phyloP scores from a whole-genome alignment of 2,329 filamentous ascomycete genomes.

The Sporothrix globosa region DNA sequence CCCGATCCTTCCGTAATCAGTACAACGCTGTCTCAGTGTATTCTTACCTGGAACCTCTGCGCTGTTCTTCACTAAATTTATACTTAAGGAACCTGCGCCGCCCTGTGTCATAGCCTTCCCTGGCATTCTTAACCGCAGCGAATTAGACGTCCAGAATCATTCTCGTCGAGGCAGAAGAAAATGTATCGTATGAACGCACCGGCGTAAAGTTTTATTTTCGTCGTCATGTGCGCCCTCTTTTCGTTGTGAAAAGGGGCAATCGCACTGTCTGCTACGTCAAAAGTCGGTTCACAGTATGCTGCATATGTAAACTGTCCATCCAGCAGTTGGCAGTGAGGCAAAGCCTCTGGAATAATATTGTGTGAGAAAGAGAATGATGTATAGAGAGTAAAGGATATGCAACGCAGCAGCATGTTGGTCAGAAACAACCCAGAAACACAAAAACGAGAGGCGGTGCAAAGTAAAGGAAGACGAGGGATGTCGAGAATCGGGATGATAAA shows the following conservation, averaged over 20 bases:
- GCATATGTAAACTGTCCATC: background rate
- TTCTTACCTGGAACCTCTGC: background rate
- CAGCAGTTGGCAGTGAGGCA: background rate
- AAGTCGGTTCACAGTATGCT: background rate
- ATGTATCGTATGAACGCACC: background rate
- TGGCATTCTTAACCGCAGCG: background rate
- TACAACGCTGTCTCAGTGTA: slow-evolving; percentile 6
- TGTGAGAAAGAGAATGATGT: background rate
- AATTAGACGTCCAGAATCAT: background rate
- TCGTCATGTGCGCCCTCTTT: background rate
- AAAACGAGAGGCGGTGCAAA: background rate
- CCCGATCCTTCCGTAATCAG: slow-evolving; percentile 31
- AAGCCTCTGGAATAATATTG: background rate
- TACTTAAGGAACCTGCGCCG: background rate
- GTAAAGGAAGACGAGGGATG: slow-evolving; percentile 6
- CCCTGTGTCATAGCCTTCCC: background rate
- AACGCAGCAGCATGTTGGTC: slow-evolving; percentile 2
- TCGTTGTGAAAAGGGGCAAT: background rate
- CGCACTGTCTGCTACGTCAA: background rate
- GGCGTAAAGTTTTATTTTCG: background rate
- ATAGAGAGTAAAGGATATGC: background rate
- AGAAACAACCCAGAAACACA: background rate
- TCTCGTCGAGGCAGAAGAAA: background rate
- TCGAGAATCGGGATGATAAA: background rate
- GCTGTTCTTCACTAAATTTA: background rate